Conservation (phyloP, 768 basidiomycete species). For the Mycena polygramma region DNA sequence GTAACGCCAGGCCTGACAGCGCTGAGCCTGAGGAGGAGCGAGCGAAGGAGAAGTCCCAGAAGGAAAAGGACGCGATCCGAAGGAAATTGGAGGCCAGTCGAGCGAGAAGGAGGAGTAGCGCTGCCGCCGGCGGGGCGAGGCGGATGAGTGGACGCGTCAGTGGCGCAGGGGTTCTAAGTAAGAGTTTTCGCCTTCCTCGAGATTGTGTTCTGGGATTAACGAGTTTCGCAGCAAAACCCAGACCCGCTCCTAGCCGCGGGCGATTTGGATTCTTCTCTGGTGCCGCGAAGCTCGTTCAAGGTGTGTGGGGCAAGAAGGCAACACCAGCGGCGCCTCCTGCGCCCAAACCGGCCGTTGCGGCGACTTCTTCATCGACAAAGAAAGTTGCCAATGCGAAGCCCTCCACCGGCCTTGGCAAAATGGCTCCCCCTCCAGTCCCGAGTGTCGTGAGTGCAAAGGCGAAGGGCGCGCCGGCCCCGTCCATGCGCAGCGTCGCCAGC, state of each 20-base stretch:
- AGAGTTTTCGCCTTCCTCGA: constrained; percentile 37
- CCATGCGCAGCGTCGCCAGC: constrained; percentile 32
- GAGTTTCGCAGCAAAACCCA: constrained; percentile 51
- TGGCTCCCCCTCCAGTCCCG: constrained; percentile 25
- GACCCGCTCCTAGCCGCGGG: constrained; percentile 53
- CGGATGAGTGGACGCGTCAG: constrained; percentile 53
- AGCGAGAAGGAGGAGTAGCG: constrained; percentile 79
- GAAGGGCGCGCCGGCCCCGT: constrained; percentile 32
- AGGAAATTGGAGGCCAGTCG: constrained; percentile 76
- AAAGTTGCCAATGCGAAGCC: constrained; percentile 29
- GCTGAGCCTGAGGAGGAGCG: constrained; percentile 55
- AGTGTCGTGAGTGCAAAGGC: constrained; percentile 19
- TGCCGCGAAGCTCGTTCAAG: constrained; percentile 78
- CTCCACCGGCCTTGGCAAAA: constrained; percentile 16
- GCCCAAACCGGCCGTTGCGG: constrained; percentile 45
- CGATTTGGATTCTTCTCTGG: constrained; percentile 79
- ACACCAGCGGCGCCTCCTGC: constrained; percentile 42
- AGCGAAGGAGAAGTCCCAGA: constrained; percentile 53
- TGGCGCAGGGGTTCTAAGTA: constrained; percentile 56
- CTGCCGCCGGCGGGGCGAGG: constrained; percentile 53
- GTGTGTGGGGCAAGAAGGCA: constrained; percentile 71
- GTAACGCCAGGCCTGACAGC: constrained; percentile 49
- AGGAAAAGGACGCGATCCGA: constrained; percentile 69
- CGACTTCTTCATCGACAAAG: constrained; percentile 33
- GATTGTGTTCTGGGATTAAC: constrained; percentile 17